Conservation (phyloP, 768 basidiomycete genomes). For the Tricholoma furcatifolium region DNA sequence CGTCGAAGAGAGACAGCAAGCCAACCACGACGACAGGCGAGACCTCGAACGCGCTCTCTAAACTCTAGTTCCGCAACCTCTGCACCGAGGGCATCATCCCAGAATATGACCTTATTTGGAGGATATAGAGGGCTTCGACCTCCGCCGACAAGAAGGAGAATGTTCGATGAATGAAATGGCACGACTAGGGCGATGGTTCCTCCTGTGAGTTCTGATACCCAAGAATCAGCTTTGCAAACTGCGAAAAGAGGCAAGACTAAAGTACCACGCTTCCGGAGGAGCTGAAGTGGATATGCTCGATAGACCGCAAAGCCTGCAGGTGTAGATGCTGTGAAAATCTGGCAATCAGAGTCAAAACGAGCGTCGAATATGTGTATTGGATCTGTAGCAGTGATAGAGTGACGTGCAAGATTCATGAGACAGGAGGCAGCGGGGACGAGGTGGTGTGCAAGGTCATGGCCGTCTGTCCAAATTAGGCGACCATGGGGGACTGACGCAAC, state of each 20-base stretch:
- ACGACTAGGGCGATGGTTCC: constrained; percentile 78
- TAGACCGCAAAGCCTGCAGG: constrained; percentile 85
- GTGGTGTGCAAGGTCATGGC: constrained; percentile 15
- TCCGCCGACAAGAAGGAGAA: constrained; percentile 85
- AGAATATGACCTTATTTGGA: constrained; percentile 88
- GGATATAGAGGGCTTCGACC: constrained; percentile 87
- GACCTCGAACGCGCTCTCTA: constrained; percentile 75
- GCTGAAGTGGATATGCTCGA: constrained; percentile 68
- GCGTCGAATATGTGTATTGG: constrained; percentile 77
- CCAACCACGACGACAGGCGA: constrained; percentile 82
- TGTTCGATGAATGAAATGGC: constrained; percentile 78
- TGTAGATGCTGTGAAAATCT: constrained; percentile 79
- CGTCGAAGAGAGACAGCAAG: constrained; percentile 78
- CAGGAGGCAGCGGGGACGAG: constrained; percentile 13
- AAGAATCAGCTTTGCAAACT: background rate
- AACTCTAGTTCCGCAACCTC: constrained; percentile 92
- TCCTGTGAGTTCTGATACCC: constrained; percentile 62
- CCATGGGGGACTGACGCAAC: constrained; percentile 9
- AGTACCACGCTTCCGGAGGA: constrained; percentile 80
- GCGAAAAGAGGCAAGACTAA: constrained; percentile 16
- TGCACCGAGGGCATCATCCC: constrained; percentile 76
- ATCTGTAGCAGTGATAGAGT: constrained; percentile 74
- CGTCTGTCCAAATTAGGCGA: constrained; percentile 18
- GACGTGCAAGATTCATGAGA: constrained; percentile 84
- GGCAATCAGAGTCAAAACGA: constrained; percentile 76